Evolutionary conservation across 805 yeast species (phyloP), one percentile per base, ranked within the genome.

Genomic region (Yarrowia deformans): DNA sequence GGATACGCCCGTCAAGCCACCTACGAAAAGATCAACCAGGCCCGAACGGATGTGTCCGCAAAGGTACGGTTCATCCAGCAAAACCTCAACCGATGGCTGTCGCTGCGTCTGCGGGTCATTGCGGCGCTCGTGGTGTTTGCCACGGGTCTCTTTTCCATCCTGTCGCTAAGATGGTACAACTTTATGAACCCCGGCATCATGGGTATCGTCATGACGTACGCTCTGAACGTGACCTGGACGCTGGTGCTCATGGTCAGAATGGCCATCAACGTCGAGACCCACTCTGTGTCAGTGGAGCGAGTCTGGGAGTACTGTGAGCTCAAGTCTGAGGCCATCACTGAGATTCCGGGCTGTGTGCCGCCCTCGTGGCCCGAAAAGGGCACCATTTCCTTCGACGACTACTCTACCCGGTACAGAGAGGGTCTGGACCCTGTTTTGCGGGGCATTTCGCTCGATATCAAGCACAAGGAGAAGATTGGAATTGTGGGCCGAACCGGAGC

Each of bases 231-330:
- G 55, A 93, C 97, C 0, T 93, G 91, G 77, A 84, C 94, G 5
- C 84, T 93, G 79, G 90, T 90, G 76, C 91, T 95, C 93, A 90
- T 93, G 77, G 96, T 93, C 45, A 84, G 96, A 81, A 89, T 90
- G 92, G 87, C 97, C 7, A 97, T 93, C 67, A 97, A 91, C 74
- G 92, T 93, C 58, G 98, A 93, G 78, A 90, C 97, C 6, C 91
- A 90, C 77, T 91, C 93, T 79, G 97, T 93, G 42, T 88, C 95
- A 10, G 95, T 93, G 46, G 97, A 93, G 79, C 87, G 58, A 18
- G 72, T 72, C 14, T 72, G 79, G 48, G 74, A 74, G 68, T 75
- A 79, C 69, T 78, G 77, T 34, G 77, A 78, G 42, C 71, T 79
- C 69, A 72, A 73, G 19, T 75, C 76, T 72, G 97, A 93, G 79